These are phyloP conservation scores for Roridomyces roridus DNA, from an alignment of 768 basidiomycete species.

Conservation along the genomic window DNA sequence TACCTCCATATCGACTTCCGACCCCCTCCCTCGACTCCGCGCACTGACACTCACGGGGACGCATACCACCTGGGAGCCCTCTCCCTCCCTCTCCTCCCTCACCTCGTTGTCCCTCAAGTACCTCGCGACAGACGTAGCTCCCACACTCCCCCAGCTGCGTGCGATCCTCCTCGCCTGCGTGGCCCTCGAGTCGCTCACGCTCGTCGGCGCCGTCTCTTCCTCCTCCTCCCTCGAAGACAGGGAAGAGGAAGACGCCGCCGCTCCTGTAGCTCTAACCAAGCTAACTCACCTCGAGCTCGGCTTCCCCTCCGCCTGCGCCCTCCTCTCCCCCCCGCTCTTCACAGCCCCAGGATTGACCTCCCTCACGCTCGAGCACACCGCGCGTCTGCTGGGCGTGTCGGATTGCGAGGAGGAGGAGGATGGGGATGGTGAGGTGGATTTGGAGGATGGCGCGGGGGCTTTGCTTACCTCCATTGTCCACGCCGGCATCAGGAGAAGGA, in stretches of 20 bases:
- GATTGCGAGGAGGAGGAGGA: too few relatives aligned
- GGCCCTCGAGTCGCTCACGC: conserved; percentile 46
- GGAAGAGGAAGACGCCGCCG: not conserved
- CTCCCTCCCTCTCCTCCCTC: conserved; percentile 45
- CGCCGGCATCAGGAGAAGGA: too few relatives aligned
- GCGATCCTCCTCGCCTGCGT: conserved; percentile 49
- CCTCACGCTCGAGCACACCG: conserved; percentile 55
- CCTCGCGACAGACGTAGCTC: conserved; percentile 63
- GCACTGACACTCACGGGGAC: conserved; percentile 59
- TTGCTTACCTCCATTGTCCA: too few relatives aligned
- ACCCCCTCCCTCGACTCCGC: conserved; percentile 37
- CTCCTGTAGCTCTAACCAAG: conserved; percentile 26
- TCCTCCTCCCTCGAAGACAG: conserved; percentile 32
- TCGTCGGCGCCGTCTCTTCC: conserved; percentile 61
- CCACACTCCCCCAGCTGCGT: conserved; percentile 52
- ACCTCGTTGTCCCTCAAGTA: conserved; percentile 58
- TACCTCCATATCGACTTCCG: not conserved
- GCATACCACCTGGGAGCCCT: conserved; percentile 58
- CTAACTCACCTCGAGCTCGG: conserved; percentile 41
- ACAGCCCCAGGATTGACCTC: conserved; percentile 41
- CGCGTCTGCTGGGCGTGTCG: conserved; percentile 41
- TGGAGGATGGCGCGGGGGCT: too few relatives aligned
- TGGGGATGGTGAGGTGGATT: too few relatives aligned
- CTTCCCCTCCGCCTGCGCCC: conserved; percentile 48
- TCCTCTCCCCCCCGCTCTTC: conserved; percentile 45